Evolutionary conservation across 352 stramenopile genomes (phyloP).

Genomic region (Phytopythium aichiense): DNA sequence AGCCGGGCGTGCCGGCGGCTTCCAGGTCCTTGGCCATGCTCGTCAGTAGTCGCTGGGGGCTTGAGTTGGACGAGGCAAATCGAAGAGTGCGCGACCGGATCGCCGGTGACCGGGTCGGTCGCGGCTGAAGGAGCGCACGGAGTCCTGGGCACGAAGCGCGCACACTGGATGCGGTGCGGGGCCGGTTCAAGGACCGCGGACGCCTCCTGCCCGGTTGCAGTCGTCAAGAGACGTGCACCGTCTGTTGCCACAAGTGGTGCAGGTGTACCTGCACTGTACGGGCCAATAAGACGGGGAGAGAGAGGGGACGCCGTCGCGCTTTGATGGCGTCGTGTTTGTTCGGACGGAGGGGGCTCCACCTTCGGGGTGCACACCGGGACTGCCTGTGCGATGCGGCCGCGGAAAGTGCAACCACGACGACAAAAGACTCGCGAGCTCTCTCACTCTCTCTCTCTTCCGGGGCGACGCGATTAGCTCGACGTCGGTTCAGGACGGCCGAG

Average conservation of each 20-base stretch:
- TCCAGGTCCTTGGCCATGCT: conserved; percentile 7
- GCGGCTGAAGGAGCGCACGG: background rate
- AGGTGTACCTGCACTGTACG: background rate
- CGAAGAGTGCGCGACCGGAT: conserved; percentile 3
- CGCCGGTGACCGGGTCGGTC: too few species aligned
- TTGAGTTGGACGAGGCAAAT: conserved; percentile 3
- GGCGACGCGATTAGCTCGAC: conserved; percentile 1
- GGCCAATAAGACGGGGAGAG: background rate
- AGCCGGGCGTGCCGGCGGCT: conserved; percentile 12
- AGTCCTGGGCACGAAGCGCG: background rate
- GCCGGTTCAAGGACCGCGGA: background rate
- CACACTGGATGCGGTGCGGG: too few species aligned
- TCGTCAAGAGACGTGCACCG: background rate
- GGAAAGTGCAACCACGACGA: conserved; percentile 7
- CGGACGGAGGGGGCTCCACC: too few species aligned
- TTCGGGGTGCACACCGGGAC: background rate
- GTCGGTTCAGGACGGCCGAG: background rate
- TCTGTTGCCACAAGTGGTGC: background rate
- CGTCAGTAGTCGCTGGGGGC: background rate
- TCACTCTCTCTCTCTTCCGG: too few species aligned
- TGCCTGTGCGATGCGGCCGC: background rate
- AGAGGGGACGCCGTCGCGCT: background rate
- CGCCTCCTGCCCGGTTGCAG: background rate
- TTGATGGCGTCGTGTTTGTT: background rate
- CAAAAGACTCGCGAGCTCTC: conserved; percentile 1